Evolutionary conservation across 2,329 filamentous ascomycete genomes (phyloP), one percentile per base, ranked within the genome.

Genomic region (Paraphoma chrysanthemicola): DNA sequence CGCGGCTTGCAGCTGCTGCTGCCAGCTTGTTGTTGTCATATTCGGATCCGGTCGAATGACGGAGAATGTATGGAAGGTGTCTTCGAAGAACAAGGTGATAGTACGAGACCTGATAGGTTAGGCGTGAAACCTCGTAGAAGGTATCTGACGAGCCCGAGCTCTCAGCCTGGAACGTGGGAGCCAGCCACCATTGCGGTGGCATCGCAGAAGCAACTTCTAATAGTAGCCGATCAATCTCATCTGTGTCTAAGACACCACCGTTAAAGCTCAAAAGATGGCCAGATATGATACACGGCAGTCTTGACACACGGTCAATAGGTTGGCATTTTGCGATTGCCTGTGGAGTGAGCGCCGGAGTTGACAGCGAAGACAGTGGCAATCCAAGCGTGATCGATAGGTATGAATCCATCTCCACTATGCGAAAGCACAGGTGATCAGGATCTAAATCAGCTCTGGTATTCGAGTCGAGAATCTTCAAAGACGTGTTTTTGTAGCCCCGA

Each of bases 371-470:
- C 8, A 71, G 71, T 0, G 79, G 76, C 1, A 81, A 65, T 2
- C 79, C 78, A 0, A 82, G 67, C 62, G 80, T 73, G 1, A 82
- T 58, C 6, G 67, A 78, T 2, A 81, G 60, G 9, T 77, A 71
- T 1, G 77, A 72, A 41, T 82, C 80, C 7, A 69, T 63, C 12
- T 62, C 67, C 1, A 80, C 61, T 2, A 80, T 66, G 0, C 77
- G 74, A 45, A 76, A 77, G 75, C 78, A 81, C 14, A 81, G 60
- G 39, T 66, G 9, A 63, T 58, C 23, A 60, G 12, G 42, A 36
- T 38, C 41, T 9, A 45, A 45, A 17, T 4, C 11, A n/a, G n/a
- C 16, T 39, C 69, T 43, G 5, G 60, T 38, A 9, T 38, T 17
- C 2, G 44, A 46, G 4, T 69, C 63, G 4, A 66, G 42, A 1